Conservation (phyloP, 1,284 basidiomycete genomes). For the Ceratobasidium sp. region DNA sequence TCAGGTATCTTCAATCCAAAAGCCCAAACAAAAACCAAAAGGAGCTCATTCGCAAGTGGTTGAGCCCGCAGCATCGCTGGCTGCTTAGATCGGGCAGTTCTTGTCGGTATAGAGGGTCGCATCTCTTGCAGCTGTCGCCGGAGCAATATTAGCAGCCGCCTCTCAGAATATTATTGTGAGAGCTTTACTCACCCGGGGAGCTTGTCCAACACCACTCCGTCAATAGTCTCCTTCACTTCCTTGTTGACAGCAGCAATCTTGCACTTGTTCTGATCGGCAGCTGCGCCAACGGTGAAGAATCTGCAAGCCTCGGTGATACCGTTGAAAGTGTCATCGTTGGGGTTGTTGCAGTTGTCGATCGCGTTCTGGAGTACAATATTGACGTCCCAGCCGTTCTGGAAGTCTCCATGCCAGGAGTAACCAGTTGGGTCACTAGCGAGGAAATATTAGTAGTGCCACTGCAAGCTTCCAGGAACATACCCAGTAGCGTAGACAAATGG, state of each 20-base stretch:
- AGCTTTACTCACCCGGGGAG: slow-evolving; percentile 52
- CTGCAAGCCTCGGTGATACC: slow-evolving; percentile 62
- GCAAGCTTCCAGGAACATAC: slow-evolving; percentile 51
- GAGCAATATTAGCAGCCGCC: background rate
- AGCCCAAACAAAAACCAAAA: background rate
- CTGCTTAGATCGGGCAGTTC: slow-evolving; percentile 40
- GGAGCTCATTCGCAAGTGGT: background rate
- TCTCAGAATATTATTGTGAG: background rate
- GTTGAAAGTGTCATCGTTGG: slow-evolving; percentile 57
- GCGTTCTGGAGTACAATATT: slow-evolving; percentile 59
- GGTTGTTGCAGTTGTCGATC: slow-evolving; percentile 64
- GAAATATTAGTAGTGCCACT: background rate
- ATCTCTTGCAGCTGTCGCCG: slow-evolving; percentile 51
- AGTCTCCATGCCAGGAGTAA: slow-evolving; percentile 67
- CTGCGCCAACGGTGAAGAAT: slow-evolving; percentile 51
- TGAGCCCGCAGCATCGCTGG: too few species aligned
- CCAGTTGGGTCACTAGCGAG: too few species aligned
- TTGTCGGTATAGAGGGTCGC: too few species aligned
- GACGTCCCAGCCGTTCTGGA: slow-evolving; percentile 61
- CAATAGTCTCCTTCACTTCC: too few species aligned
- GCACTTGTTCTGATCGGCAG: too few species aligned
- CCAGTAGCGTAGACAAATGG: slow-evolving; percentile 63
- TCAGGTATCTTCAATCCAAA: background rate
- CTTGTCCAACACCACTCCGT: too few species aligned
- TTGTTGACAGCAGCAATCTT: too few species aligned